A percentile compares a stretch with the other conserved stretches of the same genome.
These are phyloP conservation scores for Colletotrichum aenigma DNA, from an alignment of 2,329 filamentous ascomycete genomes.

Conservation along the genomic window DNA sequence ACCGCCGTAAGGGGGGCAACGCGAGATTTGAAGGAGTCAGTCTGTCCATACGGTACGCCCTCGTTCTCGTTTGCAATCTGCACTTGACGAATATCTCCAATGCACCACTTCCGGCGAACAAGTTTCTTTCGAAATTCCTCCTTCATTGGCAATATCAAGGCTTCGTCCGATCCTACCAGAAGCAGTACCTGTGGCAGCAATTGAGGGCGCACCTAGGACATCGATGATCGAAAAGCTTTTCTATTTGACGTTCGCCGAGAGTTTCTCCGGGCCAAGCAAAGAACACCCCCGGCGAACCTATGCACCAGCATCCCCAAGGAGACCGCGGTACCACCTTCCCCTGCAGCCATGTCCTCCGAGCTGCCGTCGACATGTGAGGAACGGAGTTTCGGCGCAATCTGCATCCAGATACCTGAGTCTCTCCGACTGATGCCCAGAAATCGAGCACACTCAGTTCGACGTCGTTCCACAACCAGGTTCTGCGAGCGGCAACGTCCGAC, in stretches of 20 bases:
- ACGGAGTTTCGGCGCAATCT: conserved; percentile 1
- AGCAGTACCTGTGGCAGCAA: not conserved
- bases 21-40: not conserved
- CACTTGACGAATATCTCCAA: not conserved
- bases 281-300: not conserved
- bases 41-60: not conserved
- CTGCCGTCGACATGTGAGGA: not conserved
- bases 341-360: not conserved
- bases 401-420: not conserved
- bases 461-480: not conserved
- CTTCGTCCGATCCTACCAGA: not conserved
- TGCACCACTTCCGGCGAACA: not conserved
- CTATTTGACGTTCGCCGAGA: not conserved
- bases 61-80: not conserved
- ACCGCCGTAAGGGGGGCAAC: not conserved
- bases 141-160: not conserved
- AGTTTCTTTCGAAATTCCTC: not conserved
- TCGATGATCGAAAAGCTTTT: not conserved
- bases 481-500: not conserved
- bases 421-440: not conserved
- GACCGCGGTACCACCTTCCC: not conserved
- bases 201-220: not conserved
- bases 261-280: conserved; percentile 8
- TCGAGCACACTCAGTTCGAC: not conserved
- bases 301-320: not conserved